Evolutionary conservation across 495 filamentous ascomycete genomes (phyloP), one percentile per base, ranked within the genome.

Genomic region (Pyronema omphalodes): DNA sequence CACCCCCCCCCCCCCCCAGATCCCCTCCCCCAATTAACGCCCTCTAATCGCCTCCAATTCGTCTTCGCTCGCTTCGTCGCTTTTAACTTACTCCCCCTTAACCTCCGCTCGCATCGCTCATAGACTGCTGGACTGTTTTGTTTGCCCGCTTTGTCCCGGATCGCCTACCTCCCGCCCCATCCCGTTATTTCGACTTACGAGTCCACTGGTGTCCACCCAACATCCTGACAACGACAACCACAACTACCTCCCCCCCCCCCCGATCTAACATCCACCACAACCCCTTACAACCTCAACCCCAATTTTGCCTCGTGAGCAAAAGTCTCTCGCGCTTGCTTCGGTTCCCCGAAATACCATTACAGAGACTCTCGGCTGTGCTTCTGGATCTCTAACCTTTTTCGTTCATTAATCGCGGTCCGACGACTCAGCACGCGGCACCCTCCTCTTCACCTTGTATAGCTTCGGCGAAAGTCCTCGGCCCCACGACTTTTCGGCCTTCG

Each of bases 21-120:
- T 61, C 51, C 58, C 48, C 34, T 62, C 58, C 18, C 61, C 61
- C 60, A 58, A 58, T 55, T 58, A 54, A 59, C 52, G 17, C 34
- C 36, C 34, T 39, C 51, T 40, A 53, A 48, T 57, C 53, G 49
- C 44, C 4, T 51, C 56, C 55, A 55, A 51, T 55, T 60, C 15
- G 29, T 59, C 57, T 53, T 40, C 23, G 52, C 55, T 46, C 59
- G 51, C 40, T 62, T 45, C 33, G 57, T 58, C 47, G 58, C 59
- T 9, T 45, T 51, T 36, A 55, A 34, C 8, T 35, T 58, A 14
- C 60, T 9, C 18, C 12, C 39, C 39, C 11, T 41, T 29, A 29
- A 29, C 23, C 23, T 29, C 23, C 23, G 23, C 23, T 29, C 23
- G 23, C 23, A 29, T 29, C 23, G 23, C 23, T 12, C 39, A 41